Evolutionary conservation across 768 basidiomycete species (phyloP), one percentile per base, ranked within the genome.

Genomic region (Tephrocybe sp.): DNA sequence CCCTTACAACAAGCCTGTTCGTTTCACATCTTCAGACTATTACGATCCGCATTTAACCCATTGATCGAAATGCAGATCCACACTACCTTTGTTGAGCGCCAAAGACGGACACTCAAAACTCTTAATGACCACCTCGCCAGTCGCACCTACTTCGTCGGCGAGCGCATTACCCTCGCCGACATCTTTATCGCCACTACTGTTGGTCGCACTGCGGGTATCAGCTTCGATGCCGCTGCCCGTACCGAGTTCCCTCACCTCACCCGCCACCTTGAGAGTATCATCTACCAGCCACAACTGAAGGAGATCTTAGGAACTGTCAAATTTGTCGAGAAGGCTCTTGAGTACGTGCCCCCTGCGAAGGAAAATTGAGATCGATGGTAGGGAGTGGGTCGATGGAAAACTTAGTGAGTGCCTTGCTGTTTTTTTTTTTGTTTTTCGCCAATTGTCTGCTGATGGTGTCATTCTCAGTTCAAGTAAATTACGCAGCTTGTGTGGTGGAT

Each of bases 91-190:
- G 58, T 70, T 13, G 84, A 88, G 39, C 77, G 76, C 28, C 77
- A 84, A 61, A 54, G 68, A 34, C 76, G 80, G 38, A 70, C 81
- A 16, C 75, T 97, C 42, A 71, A 71, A 32, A 83, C 82, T 55
- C 75, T 98, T 49, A 82, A 99, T 57, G 67, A 71, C 27, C 80
- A 89, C 74, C 83, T 99, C 60, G 64, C 75, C 41, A 76, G 82
- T 49, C 83, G 80, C 63, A 99, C 96, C 38, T 98, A 84, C 81
- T 80, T 98, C 61, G 93, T 93, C 47, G 87, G 86, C 57, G 92
- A 99, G 66, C 90, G 96, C 63, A 88, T 98, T 77, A 92, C 93
- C 54, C 78, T 96, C 39, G 97, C 94, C 55, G 97, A 99, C 62
- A 67, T 99, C 69, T 65, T 68, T 63, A 59, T 91, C 56, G 90